Conservation (phyloP, 805 yeast genomes). For the Lipomyces chichibuensis region DNA sequence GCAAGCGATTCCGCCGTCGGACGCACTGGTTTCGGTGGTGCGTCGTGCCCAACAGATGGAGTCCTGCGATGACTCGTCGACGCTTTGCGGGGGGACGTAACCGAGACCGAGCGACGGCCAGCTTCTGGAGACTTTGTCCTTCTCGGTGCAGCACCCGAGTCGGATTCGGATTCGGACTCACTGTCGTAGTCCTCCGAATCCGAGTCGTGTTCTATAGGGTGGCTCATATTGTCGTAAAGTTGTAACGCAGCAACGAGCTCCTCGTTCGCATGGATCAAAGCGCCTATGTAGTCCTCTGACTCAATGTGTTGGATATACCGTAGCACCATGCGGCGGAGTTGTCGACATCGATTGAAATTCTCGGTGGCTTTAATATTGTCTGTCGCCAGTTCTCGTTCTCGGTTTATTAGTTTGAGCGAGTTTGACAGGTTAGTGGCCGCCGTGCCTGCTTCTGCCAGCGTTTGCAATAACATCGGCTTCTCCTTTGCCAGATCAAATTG, state of each 20-base stretch:
- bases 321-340: slow-evolving; percentile 74
- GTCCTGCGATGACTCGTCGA: slow-evolving; percentile 2
- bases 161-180: slow-evolving; percentile 43
- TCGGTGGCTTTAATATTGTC: slow-evolving; percentile 65
- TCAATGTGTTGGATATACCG: slow-evolving; percentile 82
- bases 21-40: slow-evolving; percentile 5
- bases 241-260: slow-evolving; percentile 76
- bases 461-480: slow-evolving; percentile 66
- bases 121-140: background rate
- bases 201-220: slow-evolving; percentile 48
- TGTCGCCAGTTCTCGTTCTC: slow-evolving; percentile 56
- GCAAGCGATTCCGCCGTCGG: slow-evolving; percentile 34
- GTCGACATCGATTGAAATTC: slow-evolving; percentile 73
- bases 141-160: slow-evolving; percentile 10
- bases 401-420: slow-evolving; percentile 51
- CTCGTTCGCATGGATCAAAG: slow-evolving; percentile 86
- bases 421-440: slow-evolving; percentile 72
- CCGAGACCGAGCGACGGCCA: slow-evolving; percentile 12
- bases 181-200: slow-evolving; percentile 52
- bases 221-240: slow-evolving; percentile 62
- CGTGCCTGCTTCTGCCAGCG: slow-evolving; percentile 75
- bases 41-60: slow-evolving; percentile 15
- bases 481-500: slow-evolving; percentile 57
- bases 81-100: slow-evolving; percentile 3
- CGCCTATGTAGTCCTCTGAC: slow-evolving; percentile 85